Conservation (phyloP, 2,329 filamentous ascomycete genomes). For the Pseudocercospora musae region DNA sequence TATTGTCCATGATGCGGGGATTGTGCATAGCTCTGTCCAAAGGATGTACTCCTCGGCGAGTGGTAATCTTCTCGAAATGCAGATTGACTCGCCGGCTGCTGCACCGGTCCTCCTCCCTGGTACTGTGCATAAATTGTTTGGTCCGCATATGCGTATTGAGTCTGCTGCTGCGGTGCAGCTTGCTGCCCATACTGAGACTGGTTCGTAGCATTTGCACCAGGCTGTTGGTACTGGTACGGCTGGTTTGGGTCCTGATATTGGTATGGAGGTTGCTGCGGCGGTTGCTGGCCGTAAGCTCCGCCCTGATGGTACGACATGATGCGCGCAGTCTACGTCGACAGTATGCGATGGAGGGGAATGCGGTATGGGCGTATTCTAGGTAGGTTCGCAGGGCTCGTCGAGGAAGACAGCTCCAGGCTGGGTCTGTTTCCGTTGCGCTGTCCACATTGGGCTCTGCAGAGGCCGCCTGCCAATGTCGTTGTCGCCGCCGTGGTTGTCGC, state of each 20-base stretch:
- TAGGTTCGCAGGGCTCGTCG: slow-evolving; percentile 8
- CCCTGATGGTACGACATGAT: slow-evolving; percentile 57
- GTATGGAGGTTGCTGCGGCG: slow-evolving; percentile 14
- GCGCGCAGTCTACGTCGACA: neutral
- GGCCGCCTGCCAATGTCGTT: neutral
- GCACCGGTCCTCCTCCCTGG: slow-evolving; percentile 30
- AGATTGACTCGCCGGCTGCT: slow-evolving; percentile 25
- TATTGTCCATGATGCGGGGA: slow-evolving; percentile 54
- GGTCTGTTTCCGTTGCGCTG: slow-evolving; percentile 8
- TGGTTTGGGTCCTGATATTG: slow-evolving; percentile 26
- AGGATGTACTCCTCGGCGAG: slow-evolving; percentile 20
- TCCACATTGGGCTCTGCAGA: slow-evolving; percentile 5
- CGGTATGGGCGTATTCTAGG: slow-evolving; percentile 10
- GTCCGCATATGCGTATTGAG: slow-evolving; percentile 24
- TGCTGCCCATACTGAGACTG: slow-evolving; percentile 20
- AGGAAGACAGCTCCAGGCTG: slow-evolving; percentile 6
- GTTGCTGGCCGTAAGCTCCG: slow-evolving; percentile 41
- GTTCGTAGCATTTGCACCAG: slow-evolving; percentile 27
- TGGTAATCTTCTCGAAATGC: slow-evolving; percentile 21
- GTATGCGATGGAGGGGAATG: slow-evolving; percentile 4
- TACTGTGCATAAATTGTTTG: slow-evolving; percentile 27
- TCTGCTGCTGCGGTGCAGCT: slow-evolving; percentile 6
- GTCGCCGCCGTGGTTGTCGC: neutral
- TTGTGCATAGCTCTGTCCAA: slow-evolving; percentile 44
- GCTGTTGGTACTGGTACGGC: slow-evolving; percentile 26